Conservation (phyloP, 2,329 filamentous ascomycete species). For the Penicillium sp. region DNA sequence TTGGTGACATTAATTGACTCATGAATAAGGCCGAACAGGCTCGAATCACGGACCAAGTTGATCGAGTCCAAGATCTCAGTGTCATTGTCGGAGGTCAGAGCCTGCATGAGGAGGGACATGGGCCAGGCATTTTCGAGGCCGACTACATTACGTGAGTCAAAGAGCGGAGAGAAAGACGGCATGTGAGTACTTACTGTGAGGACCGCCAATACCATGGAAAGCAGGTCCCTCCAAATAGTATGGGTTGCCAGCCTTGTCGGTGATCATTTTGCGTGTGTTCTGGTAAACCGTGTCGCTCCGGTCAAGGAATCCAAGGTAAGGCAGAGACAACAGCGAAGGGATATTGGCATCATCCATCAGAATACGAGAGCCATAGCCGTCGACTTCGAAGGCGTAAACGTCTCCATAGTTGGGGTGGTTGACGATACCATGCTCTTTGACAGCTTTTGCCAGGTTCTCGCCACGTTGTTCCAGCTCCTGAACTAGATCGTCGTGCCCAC, state of each 20-base stretch:
- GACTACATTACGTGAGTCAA: constrained; percentile 58
- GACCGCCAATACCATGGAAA: constrained; percentile 87
- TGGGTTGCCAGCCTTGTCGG: constrained; percentile 76
- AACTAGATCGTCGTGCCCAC: constrained; percentile 56
- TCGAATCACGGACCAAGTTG: constrained; percentile 72
- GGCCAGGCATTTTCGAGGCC: constrained; percentile 93
- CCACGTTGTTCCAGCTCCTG: constrained; percentile 58
- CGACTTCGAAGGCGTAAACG: constrained; percentile 67
- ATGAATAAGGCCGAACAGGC: constrained; percentile 78
- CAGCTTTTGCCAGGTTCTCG: constrained; percentile 69
- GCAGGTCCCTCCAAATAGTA: constrained; percentile 78
- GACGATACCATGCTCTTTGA: constrained; percentile 80
- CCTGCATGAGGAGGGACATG: constrained; percentile 90
- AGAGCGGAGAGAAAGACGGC: not conserved
- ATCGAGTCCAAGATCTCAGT: constrained; percentile 75
- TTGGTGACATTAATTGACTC: constrained; percentile 87
- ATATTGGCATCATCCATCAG: constrained; percentile 70
- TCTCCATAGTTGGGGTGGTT: constrained; percentile 53
- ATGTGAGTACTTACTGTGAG: constrained; percentile 53
- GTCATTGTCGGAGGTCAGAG: constrained; percentile 83
- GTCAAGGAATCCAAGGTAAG: constrained; percentile 60
- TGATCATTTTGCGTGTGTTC: constrained; percentile 83
- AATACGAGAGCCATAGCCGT: constrained; percentile 63
- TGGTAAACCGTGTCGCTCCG: constrained; percentile 71
- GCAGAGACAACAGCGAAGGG: constrained; percentile 63